These are phyloP conservation scores for Pleurostoma richardsiae DNA, from an alignment of 2,329 filamentous ascomycete genomes.

Conservation along the genomic window DNA sequence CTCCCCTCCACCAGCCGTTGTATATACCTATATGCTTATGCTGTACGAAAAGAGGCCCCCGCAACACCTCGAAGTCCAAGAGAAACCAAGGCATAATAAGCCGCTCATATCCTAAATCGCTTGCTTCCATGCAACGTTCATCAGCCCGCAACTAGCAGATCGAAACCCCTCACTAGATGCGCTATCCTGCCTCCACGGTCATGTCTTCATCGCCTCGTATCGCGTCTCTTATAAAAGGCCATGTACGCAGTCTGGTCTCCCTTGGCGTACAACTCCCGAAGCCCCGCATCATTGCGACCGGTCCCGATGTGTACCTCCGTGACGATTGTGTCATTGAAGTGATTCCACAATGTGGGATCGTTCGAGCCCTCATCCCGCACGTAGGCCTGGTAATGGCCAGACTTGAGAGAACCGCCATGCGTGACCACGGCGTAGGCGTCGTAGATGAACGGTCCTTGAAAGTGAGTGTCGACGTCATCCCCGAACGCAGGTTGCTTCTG, in stretches of 20 bases:
- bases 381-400: conserved; percentile 77
- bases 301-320: conserved; percentile 35
- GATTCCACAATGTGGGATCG: conserved; percentile 40
- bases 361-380: conserved; percentile 51
- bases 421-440: conserved; percentile 82
- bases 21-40: too few species aligned
- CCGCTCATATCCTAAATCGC: too few species aligned
- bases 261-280: conserved; percentile 31
- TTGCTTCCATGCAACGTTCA: too few species aligned
- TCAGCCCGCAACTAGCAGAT: too few species aligned
- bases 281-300: conserved; percentile 24
- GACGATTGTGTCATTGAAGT: conserved; percentile 41
- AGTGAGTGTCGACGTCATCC: conserved; percentile 28
- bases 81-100: too few species aligned
- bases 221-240: conserved; percentile 30
- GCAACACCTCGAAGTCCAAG: too few species aligned
- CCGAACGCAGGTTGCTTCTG: conserved; percentile 16
- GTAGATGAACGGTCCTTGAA: conserved; percentile 62
- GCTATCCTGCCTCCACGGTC: too few species aligned
- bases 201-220: background rate
- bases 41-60: too few species aligned
- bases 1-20: too few species aligned
- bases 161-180: too few species aligned
- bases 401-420: conserved; percentile 65
- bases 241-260: conserved; percentile 39